Base-by-base conservation (phyloP, 2,329 filamentous ascomycete genomes). In the Domatiomyces globalis region DNA sequence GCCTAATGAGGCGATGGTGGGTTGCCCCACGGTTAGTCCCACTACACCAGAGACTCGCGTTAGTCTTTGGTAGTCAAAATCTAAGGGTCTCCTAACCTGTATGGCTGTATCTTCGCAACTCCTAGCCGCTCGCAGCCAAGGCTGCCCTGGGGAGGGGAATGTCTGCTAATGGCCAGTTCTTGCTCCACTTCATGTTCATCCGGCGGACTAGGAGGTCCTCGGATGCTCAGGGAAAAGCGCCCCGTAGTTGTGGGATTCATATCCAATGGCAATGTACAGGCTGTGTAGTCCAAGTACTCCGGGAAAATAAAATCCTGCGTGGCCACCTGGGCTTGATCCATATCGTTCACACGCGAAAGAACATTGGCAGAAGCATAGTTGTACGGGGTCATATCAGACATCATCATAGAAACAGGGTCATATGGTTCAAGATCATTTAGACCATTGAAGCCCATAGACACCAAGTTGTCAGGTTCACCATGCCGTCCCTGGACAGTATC, bases 1-100 rank as follows among this genome's bases (percentile, higher is more conserved):
- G 58, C 46, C 58, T 53, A 22, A 61, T 57, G 7, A 57, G 58
- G 39, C 58, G 42, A 18, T n/a, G 27, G 42, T 20, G 47, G 18
- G 7, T 44, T 43, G 43, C 22, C 20, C 19, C 25, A 42, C 17
- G 42, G 44, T 52, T 33, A 52, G 48, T 46, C 27, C 25, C 22
- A 46, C 15, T 19, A 18, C 12, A 15, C 8, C 17, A 29, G 42
- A 12, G 8, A 46, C 10, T 22, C 22, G 33, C 33, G 15, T 39
- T 39, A 39, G 33, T 39, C 12, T 39, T 39, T 7, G 33, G 10
- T 5, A 15, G 33, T 39, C 33, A 39, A 4, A 5, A 15, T 39
- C 33, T 39, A 10, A 44, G 43, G 43, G 33, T 42, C 33, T 46
- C 18, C 29, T 44, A 45, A 53, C 51, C 51, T 53, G 19, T 43